A percentile compares a stretch with the other conserved stretches of the same genome.
Evolutionary conservation across 176 grass and related monocot genomes (phyloP).

Genomic region (Areca catechu): DNA sequence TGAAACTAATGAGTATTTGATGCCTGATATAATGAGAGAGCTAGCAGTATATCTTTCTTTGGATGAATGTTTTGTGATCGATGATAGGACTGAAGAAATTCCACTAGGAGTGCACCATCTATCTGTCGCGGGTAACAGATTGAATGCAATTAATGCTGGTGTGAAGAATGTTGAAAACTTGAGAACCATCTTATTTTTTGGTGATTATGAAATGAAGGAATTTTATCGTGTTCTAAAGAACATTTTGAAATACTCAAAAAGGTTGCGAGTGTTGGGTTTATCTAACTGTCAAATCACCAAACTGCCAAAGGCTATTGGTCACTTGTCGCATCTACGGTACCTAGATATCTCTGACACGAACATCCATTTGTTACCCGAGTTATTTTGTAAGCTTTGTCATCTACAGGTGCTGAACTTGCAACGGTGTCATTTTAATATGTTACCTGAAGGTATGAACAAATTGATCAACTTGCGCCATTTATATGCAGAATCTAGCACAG

Average conservation of each 20-base stretch:
- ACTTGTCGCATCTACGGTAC: constrained; percentile 14
- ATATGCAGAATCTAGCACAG: constrained; percentile 10
- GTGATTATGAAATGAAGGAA: background rate
- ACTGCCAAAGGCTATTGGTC: background rate
- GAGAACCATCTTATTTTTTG: constrained; percentile 1
- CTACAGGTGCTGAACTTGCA: constrained; percentile 33
- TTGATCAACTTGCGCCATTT: constrained; percentile 31
- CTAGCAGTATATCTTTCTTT: constrained; percentile 1
- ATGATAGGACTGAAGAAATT: background rate
- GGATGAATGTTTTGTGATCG: constrained; percentile 10
- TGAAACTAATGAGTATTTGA: background rate
- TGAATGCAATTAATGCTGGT: background rate
- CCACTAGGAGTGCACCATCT: constrained; percentile 1
- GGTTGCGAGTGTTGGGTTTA: constrained; percentile 19
- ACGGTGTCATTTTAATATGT: background rate
- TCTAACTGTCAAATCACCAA: constrained; percentile 6
- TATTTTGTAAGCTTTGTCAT: constrained; percentile 16
- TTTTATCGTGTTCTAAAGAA: background rate
- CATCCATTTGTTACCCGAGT: constrained; percentile 8
- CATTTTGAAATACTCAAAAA: background rate
- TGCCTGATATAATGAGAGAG: constrained; percentile 12
- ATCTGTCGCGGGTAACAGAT: background rate
- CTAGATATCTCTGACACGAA: constrained; percentile 14
- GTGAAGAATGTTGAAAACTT: background rate
- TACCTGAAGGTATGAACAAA: constrained; percentile 19